Conservation (phyloP, 257 asterid genomes). For the Solanum piurae region DNA sequence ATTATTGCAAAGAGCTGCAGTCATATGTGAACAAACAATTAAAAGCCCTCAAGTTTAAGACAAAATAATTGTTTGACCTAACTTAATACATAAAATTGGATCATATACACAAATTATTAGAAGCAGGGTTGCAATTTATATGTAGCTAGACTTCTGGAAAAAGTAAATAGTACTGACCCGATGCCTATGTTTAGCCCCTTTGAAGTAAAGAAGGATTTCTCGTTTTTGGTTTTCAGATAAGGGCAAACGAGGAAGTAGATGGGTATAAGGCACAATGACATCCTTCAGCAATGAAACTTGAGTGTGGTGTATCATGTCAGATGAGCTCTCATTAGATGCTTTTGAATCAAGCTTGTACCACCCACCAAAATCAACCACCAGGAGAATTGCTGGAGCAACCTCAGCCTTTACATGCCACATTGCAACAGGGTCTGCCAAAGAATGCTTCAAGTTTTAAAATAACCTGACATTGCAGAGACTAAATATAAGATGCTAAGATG, state of each 20-base stretch:
- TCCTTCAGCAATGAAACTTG: constrained; percentile 89
- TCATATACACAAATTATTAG: neutral
- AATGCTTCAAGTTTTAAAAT: constrained; percentile 87
- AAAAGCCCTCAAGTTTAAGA: neutral
- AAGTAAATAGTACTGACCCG: constrained; percentile 48
- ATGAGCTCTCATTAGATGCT: constrained; percentile 34
- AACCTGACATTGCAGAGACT: constrained; percentile 82
- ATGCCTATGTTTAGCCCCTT: constrained; percentile 95
- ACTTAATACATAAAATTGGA: neutral
- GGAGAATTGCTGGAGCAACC: constrained; percentile 76
- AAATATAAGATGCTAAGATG: constrained; percentile 42
- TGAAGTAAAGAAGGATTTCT: constrained; percentile 71
- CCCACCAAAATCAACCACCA: constrained; percentile 96
- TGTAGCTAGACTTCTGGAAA: neutral
- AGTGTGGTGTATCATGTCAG: constrained; percentile 65
- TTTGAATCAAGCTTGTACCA: constrained; percentile 75
- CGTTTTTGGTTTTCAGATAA: constrained; percentile 50
- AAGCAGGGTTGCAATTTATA: neutral
- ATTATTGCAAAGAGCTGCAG: neutral
- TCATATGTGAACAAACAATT: neutral
- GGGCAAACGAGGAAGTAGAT: constrained; percentile 65
- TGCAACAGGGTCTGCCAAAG: constrained; percentile 99
- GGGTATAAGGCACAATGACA: constrained; percentile 82
- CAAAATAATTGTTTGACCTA: neutral
- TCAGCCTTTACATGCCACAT: constrained; percentile 89